Conservation (phyloP, 352 stramenopile species). For the Lagenidium sp. region DNA sequence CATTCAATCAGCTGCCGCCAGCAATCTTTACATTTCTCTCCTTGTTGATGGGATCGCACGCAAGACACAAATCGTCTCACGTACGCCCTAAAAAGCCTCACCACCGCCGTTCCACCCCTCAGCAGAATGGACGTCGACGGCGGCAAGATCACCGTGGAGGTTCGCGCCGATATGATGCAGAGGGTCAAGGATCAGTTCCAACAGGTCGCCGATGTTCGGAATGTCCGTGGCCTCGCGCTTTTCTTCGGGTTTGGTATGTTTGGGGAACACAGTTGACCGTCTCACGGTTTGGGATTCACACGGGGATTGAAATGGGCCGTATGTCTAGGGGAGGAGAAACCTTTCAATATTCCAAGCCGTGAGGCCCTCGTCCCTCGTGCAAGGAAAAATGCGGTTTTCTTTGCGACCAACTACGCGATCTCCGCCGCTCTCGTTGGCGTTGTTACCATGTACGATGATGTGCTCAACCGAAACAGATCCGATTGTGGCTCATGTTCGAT, state of each 20-base stretch:
- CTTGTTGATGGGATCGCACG: background rate
- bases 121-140: constrained; percentile 47
- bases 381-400: constrained; percentile 78
- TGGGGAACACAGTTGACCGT: no score
- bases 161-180: constrained; percentile 48
- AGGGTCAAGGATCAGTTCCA: constrained; percentile 58
- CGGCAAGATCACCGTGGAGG: constrained; percentile 62
- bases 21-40: background rate
- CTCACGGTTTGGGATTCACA: background rate
- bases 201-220: constrained; percentile 58
- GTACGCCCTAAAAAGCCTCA: background rate
- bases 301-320: no score
- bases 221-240: constrained; percentile 67
- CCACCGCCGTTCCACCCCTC: background rate
- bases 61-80: constrained; percentile 2
- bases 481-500: no score
- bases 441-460: constrained; percentile 69
- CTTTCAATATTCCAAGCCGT: constrained; percentile 68
- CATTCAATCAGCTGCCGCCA: background rate
- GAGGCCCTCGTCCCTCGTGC: constrained; percentile 50
- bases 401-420: constrained; percentile 80
- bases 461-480: constrained; percentile 40
- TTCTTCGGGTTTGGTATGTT: constrained; percentile 73
- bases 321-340: constrained; percentile 83
- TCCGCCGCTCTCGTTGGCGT: constrained; percentile 65